A percentile compares a stretch with the other conserved stretches of the same genome.
Evolutionary conservation across 495 filamentous ascomycete genomes (phyloP).

Genomic region (Talaromyces wortmannii): DNA sequence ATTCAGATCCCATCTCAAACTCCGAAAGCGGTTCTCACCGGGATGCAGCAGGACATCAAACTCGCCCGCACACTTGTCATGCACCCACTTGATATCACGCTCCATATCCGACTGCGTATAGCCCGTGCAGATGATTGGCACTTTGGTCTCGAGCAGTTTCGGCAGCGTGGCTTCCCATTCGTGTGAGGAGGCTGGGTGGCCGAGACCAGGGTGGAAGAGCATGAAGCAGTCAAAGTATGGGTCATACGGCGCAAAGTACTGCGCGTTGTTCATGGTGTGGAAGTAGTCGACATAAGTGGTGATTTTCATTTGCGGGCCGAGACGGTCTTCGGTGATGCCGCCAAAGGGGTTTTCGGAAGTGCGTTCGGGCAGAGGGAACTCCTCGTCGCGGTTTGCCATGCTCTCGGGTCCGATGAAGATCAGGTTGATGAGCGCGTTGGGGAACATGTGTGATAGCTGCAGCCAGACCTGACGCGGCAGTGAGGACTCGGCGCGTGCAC

Average conservation of each 20-base stretch:
- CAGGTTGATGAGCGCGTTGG: conserved; percentile 62
- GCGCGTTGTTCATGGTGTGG: conserved; percentile 87
- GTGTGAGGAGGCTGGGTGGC: conserved; percentile 84
- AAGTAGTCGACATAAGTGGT: conserved; percentile 97
- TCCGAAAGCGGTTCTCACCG: conserved; percentile 90
- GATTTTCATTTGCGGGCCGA: conserved; percentile 84
- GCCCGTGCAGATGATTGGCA: conserved; percentile 85
- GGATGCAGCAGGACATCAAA: conserved; percentile 89
- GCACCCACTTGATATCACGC: conserved; percentile 82
- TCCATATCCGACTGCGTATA: conserved; percentile 95
- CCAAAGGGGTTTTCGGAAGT: conserved; percentile 86
- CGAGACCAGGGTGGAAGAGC: conserved; percentile 91
- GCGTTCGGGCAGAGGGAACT: conserved; percentile 83
- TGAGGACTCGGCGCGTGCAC: conserved; percentile 92
- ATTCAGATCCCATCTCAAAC: conserved; percentile 94
- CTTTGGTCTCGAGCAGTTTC: conserved; percentile 86
- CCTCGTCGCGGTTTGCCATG: conserved; percentile 82
- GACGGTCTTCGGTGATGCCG: conserved; percentile 80
- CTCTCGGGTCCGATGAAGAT: conserved; percentile 95
- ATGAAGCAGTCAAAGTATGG: conserved; percentile 97
- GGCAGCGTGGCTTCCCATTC: conserved; percentile 93
- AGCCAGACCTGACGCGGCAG: conserved; percentile 91
- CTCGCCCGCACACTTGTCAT: conserved; percentile 75
- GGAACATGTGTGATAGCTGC: conserved; percentile 87
- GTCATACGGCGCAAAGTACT: conserved; percentile 86